Evolutionary conservation across 2,329 filamentous ascomycete genomes (phyloP), one percentile per base, ranked within the genome.

Genomic region (Gaeumannomyces tritici): DNA sequence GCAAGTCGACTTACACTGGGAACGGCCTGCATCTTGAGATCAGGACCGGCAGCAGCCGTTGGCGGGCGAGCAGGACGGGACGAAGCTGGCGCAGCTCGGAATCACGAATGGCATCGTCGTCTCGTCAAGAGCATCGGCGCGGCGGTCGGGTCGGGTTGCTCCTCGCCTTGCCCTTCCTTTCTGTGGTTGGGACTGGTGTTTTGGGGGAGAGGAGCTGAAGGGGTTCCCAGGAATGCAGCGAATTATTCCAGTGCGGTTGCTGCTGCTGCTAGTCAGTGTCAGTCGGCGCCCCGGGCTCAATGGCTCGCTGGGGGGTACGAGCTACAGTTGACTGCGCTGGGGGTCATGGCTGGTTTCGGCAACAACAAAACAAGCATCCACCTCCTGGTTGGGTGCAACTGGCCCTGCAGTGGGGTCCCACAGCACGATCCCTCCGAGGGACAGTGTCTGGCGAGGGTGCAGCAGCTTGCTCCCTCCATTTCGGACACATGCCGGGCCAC

Each of bases 1-100:
- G n/a, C n/a, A n/a, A 51, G 18, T 64, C 55, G 47, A 79, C 78
- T 79, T 78, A 80, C 78, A 75, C 77, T 80, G 61, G 74, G 73
- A 67, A 76, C 74, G 61, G 73, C 71, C 67, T 75, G 73, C 74
- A 76, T 76, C 63, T 66, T 74, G 69, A 63, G 61, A 60, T 63
- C 63, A 69, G 68, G 24, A 35, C 55, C 60, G 60, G 67, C 66
- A 68, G 67, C 68, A 66, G 70, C 71, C 71, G 68, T 64, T 55
- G 65, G 63, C 65, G 67, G 67, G 66, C 69, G 67, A 69, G 68
- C 67, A 68, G 66, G 69, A 66, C 64, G 67, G 66, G 67, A 70
- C 69, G 67, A 67, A 69, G 69, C 69, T 67, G 69, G 66, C 67
- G 64, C 64, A 73, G 70, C 71, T 66, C 59, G 64, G 65, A 67